phyloP scores from a whole-genome alignment of 305 asterid genomes.

The Coffea humblotiana region DNA sequence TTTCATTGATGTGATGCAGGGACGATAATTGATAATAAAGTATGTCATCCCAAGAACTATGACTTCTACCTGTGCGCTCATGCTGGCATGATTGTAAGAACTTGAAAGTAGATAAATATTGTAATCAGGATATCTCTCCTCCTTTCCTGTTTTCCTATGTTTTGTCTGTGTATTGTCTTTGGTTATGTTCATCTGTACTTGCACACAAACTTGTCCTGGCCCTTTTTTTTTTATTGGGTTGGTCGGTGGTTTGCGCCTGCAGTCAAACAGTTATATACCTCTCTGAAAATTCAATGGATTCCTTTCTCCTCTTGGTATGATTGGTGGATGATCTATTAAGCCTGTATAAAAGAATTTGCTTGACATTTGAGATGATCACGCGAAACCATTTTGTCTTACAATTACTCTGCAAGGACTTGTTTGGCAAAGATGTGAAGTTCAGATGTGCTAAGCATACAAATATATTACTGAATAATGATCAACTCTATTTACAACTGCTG shows the following conservation, averaged over 20 bases:
- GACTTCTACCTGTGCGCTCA: conserved; percentile 94
- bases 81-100: conserved; percentile 85
- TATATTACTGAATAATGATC: background rate
- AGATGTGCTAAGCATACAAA: background rate
- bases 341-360: background rate
- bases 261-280: background rate
- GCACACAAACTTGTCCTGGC: background rate
- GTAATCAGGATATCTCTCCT: background rate
- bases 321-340: background rate
- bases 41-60: conserved; percentile 87
- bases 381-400: background rate
- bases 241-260: background rate
- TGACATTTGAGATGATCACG: background rate
- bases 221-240: background rate
- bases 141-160: background rate
- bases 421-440: background rate
- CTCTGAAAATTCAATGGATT: background rate
- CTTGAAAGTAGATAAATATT: background rate
- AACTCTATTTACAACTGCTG: background rate
- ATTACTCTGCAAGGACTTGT: background rate
- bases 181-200: background rate
- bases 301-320: background rate
- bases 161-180: background rate
- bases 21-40: conserved; percentile 76
- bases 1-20: conserved; percentile 40